Evolutionary conservation across 169 alveolate species (phyloP).

Genomic region (Plasmodium blacklocki): DNA sequence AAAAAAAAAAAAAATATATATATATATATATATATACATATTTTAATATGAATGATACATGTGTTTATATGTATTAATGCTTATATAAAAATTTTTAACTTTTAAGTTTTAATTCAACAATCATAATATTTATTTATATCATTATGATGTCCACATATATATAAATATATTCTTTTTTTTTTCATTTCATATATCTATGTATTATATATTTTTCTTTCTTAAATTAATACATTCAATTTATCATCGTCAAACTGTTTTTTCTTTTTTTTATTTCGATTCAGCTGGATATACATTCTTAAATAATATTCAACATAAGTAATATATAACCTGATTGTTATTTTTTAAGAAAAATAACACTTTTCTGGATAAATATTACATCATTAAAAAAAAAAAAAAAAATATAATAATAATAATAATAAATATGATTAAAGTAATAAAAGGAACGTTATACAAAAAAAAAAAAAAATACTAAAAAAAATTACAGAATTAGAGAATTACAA

Average conservation of each 20-base stretch:
- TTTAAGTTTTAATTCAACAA: no score
- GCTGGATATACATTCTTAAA: conserved; percentile 60
- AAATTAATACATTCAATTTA: conserved; percentile 37
- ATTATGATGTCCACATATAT: neutral
- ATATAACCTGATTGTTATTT: no score
- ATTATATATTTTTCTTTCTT: conserved; percentile 14
- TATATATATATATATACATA: neutral
- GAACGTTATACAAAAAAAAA: no score
- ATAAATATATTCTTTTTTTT: neutral
- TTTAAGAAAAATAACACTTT: no score
- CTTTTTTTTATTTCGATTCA: conserved; percentile 66
- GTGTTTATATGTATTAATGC: neutral
- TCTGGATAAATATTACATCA: no score
- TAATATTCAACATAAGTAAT: no score
- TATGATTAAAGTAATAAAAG: no score
- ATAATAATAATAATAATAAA: no score
- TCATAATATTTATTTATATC: neutral
- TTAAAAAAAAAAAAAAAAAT: no score
- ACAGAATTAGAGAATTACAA: no score
- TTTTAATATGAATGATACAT: neutral
- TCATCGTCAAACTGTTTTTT: conserved; percentile 57
- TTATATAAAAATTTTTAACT: no score
- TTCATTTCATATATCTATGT: neutral
- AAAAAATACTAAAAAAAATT: no score
- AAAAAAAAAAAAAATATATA: conserved; percentile 1